Evolutionary conservation across 441 rosid genomes (phyloP).

Genomic region (Adansonia gregorii): DNA sequence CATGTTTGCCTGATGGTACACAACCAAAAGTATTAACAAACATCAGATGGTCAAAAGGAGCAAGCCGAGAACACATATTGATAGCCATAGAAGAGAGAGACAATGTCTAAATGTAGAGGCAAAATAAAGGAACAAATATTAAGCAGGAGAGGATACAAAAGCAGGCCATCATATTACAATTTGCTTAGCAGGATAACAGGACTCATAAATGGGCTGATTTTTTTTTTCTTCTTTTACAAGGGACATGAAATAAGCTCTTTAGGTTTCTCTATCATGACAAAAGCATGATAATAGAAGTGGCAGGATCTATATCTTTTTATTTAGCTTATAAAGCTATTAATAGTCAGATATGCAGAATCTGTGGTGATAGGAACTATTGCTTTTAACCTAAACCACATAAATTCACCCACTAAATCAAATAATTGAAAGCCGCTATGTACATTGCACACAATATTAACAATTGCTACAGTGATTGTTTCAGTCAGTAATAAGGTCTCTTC

Average conservation of each 20-base stretch:
- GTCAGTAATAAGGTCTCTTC: background rate
- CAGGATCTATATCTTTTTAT: background rate
- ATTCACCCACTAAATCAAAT: background rate
- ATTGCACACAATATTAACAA: background rate
- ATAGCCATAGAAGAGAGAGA: conserved; percentile 11
- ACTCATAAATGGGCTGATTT: background rate
- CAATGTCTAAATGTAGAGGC: conserved; percentile 4
- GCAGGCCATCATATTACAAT: background rate
- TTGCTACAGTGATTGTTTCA: conserved; percentile 2
- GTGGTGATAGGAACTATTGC: background rate
- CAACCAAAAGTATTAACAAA: conserved; percentile 28
- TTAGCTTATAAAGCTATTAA: conserved; percentile 20
- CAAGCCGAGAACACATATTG: conserved; percentile 19
- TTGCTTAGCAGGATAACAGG: background rate
- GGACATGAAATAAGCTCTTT: conserved; percentile 18
- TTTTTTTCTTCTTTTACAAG: background rate
- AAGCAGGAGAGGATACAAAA: background rate
- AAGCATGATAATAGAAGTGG: background rate
- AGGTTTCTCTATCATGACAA: conserved; percentile 8
- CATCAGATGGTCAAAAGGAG: background rate
- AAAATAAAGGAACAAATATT: background rate
- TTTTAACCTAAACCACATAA: background rate
- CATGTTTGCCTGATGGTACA: conserved; percentile 76
- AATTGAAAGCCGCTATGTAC: background rate
- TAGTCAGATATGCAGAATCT: background rate